Conservation (phyloP, 2,329 filamentous ascomycete species). For the Talaromyces pinophilus region DNA sequence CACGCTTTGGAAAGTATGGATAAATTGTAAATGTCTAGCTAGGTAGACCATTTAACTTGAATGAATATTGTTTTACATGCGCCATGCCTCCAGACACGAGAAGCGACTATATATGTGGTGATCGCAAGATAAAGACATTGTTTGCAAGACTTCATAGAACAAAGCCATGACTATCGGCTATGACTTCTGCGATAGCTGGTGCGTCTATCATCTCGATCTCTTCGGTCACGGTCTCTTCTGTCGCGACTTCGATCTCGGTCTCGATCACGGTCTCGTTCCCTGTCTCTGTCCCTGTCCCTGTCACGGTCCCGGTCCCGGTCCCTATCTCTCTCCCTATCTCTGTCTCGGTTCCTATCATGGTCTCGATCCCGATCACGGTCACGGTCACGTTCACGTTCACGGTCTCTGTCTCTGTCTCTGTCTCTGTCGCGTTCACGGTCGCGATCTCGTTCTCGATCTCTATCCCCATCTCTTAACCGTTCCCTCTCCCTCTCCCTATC, state of each 20-base stretch:
- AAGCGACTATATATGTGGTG: neutral
- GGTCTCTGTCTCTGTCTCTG: too few relatives aligned
- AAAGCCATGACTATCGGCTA: slow-evolving; percentile 21
- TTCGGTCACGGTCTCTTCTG: slow-evolving; percentile 18
- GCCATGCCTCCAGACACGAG: neutral
- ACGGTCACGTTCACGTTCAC: neutral
- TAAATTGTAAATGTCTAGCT: neutral
- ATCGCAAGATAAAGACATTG: neutral
- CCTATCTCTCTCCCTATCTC: slow-evolving; percentile 14
- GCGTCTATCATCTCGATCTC: slow-evolving; percentile 13
- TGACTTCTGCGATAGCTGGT: slow-evolving; percentile 27
- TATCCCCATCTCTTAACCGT: neutral
- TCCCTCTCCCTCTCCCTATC: slow-evolving; percentile 23
- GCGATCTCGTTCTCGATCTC: neutral
- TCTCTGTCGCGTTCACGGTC: too few relatives aligned
- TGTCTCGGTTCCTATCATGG: slow-evolving; percentile 22
- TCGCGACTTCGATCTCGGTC: slow-evolving; percentile 28
- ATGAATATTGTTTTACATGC: neutral
- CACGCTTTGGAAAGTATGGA: neutral
- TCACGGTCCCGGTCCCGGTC: slow-evolving; percentile 24
- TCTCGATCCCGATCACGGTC: slow-evolving; percentile 25
- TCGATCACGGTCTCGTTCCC: slow-evolving; percentile 23
- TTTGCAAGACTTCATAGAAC: neutral
- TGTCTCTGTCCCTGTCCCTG: slow-evolving; percentile 26
- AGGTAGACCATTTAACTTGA: neutral